Conservation (phyloP, 768 basidiomycete genomes). For the Leccinum olivaceopallidum region DNA sequence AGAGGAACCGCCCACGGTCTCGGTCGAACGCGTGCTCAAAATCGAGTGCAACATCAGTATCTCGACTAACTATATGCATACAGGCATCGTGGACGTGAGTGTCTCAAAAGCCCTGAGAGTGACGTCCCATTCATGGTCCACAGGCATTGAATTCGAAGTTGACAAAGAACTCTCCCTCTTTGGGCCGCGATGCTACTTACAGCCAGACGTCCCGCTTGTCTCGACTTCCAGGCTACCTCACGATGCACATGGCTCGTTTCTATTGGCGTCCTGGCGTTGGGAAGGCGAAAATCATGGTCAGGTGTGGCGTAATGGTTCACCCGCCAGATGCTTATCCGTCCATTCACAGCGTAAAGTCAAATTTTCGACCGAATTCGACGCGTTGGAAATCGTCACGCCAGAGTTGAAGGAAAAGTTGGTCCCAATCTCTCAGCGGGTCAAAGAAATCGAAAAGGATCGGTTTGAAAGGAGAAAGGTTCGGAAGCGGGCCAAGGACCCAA, state of each 20-base stretch:
- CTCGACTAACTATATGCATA: conserved; percentile 85
- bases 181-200: conserved; percentile 83
- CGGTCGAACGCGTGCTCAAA: conserved; percentile 77
- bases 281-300: conserved; percentile 97
- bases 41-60: conserved; percentile 90
- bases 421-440: conserved; percentile 70
- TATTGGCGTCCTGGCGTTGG: conserved; percentile 91
- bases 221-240: conserved; percentile 81
- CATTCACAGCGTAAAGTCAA: conserved; percentile 77
- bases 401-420: conserved; percentile 72
- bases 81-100: conserved; percentile 79
- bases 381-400: conserved; percentile 76
- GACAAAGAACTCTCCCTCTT: conserved; percentile 77
- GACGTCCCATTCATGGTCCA: conserved; percentile 1
- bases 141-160: conserved; percentile 88
- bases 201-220: conserved; percentile 78
- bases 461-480: conserved; percentile 80
- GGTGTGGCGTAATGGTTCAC: conserved; percentile 5
- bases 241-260: conserved; percentile 95
- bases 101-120: conserved; percentile 1
- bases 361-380: conserved; percentile 88
- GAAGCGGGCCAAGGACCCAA: conserved; percentile 60
- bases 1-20: conserved; percentile 67
- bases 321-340: neutral
- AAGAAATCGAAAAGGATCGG: conserved; percentile 83